Percentiles rank a stretch among this genome's conserved stretches.
These are phyloP conservation scores for Coprinopsis strossmayeri DNA, from an alignment of 768 basidiomycete genomes.

Conservation along the genomic window DNA sequence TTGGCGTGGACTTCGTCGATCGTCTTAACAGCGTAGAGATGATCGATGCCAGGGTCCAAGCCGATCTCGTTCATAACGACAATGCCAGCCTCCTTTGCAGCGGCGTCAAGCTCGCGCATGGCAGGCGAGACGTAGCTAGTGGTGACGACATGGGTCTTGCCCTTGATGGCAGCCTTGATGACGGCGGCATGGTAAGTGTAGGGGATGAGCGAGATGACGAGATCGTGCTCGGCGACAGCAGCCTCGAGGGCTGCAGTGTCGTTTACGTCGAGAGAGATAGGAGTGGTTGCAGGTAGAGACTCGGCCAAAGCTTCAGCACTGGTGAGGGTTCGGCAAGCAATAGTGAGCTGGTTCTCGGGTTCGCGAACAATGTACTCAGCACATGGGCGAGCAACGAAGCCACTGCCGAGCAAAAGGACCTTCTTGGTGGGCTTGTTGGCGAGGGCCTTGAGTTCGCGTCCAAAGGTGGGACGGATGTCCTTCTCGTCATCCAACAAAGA, in stretches of 20 bases:
- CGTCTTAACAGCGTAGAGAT: constrained; percentile 90
- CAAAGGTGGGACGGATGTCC: constrained; percentile 71
- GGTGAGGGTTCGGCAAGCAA: constrained; percentile 85
- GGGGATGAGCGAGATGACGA: constrained; percentile 95
- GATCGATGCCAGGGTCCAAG: constrained; percentile 92
- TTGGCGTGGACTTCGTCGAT: constrained; percentile 90
- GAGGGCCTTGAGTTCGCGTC: constrained; percentile 43
- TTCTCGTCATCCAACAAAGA: constrained; percentile 66
- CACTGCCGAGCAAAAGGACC: constrained; percentile 87
- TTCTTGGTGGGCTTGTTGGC: constrained; percentile 47
- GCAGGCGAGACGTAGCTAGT: constrained; percentile 92
- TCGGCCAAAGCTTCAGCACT: constrained; percentile 65
- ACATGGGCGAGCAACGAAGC: constrained; percentile 93
- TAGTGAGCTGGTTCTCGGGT: constrained; percentile 75
- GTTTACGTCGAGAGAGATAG: constrained; percentile 78
- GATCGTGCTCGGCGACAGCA: constrained; percentile 78
- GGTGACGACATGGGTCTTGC: constrained; percentile 91
- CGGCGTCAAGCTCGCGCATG: constrained; percentile 80
- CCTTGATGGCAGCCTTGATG: constrained; percentile 85
- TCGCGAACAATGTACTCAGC: constrained; percentile 88
- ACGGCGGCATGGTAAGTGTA: constrained; percentile 88
- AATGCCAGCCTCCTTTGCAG: constrained; percentile 82
- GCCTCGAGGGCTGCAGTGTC: constrained; percentile 67
- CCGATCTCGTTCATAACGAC: constrained; percentile 97
- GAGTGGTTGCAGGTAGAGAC: constrained; percentile 62